Conservation (phyloP, 495 filamentous ascomycete genomes). For the Chaetomium cochliodes region DNA sequence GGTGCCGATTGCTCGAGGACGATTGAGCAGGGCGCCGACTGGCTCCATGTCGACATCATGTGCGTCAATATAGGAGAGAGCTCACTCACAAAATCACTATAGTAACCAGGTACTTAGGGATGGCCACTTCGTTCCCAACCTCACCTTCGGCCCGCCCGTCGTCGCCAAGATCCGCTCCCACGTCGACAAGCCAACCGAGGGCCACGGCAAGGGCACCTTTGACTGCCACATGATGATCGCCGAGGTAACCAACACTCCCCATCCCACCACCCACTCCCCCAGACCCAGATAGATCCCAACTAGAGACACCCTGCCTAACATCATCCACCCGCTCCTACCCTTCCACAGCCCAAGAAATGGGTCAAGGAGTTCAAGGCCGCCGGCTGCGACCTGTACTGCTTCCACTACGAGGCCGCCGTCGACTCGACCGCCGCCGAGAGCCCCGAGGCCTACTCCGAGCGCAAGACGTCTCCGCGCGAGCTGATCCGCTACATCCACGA, state of each 20-base stretch:
- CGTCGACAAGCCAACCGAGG: conserved; percentile 56
- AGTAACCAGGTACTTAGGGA: conserved; percentile 48
- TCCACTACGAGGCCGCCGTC: conserved; percentile 97
- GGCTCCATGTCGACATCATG: conserved; percentile 91
- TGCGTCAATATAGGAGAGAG: conserved; percentile 28
- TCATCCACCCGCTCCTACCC: too few relatives aligned
- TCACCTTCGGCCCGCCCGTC: conserved; percentile 91
- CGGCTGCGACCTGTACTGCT: conserved; percentile 97
- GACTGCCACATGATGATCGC: conserved; percentile 99
- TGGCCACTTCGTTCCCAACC: conserved; percentile 97
- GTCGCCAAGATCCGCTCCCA: conserved; percentile 88
- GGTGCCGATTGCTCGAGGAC: conserved; percentile 79
- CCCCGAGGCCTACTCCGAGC: conserved; percentile 63
- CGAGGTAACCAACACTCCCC: conserved; percentile 62
- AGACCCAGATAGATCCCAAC: too few relatives aligned
- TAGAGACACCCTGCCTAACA: not conserved
- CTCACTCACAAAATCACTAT: not conserved
- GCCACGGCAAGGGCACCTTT: conserved; percentile 80
- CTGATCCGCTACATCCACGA: conserved; percentile 89
- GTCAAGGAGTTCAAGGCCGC: conserved; percentile 89
- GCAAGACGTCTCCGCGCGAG: conserved; percentile 73
- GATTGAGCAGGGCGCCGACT: conserved; percentile 81
- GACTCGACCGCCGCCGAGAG: conserved; percentile 74
- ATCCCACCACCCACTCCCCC: not conserved
- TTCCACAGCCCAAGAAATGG: conserved; percentile 86